Evolutionary conservation across 2,329 filamentous ascomycete genomes (phyloP).

Genomic region (Ambrosiella xylebori): DNA sequence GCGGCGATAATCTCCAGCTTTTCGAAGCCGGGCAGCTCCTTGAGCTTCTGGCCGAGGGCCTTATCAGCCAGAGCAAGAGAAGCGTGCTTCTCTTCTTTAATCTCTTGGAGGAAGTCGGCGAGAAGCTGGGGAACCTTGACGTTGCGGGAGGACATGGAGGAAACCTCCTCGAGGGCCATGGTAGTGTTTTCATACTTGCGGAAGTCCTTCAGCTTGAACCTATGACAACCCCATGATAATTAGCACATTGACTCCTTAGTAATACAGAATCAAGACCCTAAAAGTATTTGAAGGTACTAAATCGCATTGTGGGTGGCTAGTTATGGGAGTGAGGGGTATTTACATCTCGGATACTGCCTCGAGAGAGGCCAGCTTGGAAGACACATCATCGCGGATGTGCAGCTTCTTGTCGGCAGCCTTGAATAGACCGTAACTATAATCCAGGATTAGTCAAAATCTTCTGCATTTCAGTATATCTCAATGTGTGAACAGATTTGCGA

Average conservation of each 20-base stretch:
- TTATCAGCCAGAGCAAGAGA: conserved; percentile 87
- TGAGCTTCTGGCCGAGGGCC: conserved; percentile 81
- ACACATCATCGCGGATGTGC: conserved; percentile 69
- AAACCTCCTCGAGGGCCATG: conserved; percentile 77
- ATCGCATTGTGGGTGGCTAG: neutral
- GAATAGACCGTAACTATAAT: conserved; percentile 76
- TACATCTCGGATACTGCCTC: conserved; percentile 78
- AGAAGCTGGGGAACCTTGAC: conserved; percentile 89
- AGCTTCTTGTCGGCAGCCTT: conserved; percentile 99
- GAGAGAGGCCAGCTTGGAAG: conserved; percentile 55
- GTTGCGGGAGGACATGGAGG: conserved; percentile 54
- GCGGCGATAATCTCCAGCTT: conserved; percentile 66
- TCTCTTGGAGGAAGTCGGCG: conserved; percentile 60
- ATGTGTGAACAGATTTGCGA: neutral
- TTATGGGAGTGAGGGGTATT: conserved; percentile 23
- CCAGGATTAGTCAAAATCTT: conserved; percentile 6
- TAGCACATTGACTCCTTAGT: conserved; percentile 10
- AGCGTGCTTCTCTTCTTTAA: conserved; percentile 96
- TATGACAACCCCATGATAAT: conserved; percentile 20
- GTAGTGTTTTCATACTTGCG: conserved; percentile 92
- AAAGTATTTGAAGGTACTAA: neutral
- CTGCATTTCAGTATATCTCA: neutral
- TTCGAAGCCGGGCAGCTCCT: conserved; percentile 74
- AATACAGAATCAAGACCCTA: neutral
- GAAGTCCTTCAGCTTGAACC: conserved; percentile 91